These are phyloP conservation scores for Trichoderma simmonsii DNA, from an alignment of 2,329 filamentous ascomycete genomes.

Conservation along the genomic window DNA sequence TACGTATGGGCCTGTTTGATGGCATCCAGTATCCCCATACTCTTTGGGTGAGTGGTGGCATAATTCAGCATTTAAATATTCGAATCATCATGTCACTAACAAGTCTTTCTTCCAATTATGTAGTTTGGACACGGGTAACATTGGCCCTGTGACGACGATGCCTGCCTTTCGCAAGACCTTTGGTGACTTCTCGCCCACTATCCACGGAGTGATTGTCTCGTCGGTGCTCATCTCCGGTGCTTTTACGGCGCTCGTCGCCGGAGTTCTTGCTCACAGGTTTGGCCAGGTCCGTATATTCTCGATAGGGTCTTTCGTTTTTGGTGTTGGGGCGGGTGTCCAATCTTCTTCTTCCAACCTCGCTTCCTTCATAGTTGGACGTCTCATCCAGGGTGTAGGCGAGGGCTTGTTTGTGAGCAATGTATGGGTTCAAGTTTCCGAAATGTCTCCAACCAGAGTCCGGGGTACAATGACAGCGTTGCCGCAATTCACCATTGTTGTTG, in stretches of 20 bases:
- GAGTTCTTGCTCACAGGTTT: constrained; percentile 51
- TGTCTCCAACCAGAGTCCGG: constrained; percentile 50
- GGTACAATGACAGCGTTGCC: constrained; percentile 52
- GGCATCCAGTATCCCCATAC: constrained; percentile 32
- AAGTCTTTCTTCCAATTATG: neutral
- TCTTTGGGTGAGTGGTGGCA: constrained; percentile 29
- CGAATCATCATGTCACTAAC: neutral
- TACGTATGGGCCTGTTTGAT: constrained; percentile 31
- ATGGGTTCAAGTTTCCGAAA: constrained; percentile 55
- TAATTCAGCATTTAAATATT: neutral
- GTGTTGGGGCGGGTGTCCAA: constrained; percentile 47
- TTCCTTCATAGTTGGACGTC: constrained; percentile 54
- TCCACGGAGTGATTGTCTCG: constrained; percentile 60
- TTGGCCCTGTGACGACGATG: constrained; percentile 61
- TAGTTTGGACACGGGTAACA: constrained; percentile 46
- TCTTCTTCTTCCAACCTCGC: constrained; percentile 37
- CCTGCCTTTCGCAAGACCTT: constrained; percentile 47
- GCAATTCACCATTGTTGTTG: constrained; percentile 51
- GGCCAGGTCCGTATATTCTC: constrained; percentile 53
- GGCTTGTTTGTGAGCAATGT: constrained; percentile 55
- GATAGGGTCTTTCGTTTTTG: constrained; percentile 52
- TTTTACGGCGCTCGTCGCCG: constrained; percentile 56
- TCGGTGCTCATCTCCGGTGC: constrained; percentile 58
- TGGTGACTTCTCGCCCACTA: constrained; percentile 50
- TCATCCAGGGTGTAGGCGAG: constrained; percentile 55